These are phyloP conservation scores for Chlorella sp. DNA, from an alignment of 139 green algal genomes.

Conservation along the genomic window DNA sequence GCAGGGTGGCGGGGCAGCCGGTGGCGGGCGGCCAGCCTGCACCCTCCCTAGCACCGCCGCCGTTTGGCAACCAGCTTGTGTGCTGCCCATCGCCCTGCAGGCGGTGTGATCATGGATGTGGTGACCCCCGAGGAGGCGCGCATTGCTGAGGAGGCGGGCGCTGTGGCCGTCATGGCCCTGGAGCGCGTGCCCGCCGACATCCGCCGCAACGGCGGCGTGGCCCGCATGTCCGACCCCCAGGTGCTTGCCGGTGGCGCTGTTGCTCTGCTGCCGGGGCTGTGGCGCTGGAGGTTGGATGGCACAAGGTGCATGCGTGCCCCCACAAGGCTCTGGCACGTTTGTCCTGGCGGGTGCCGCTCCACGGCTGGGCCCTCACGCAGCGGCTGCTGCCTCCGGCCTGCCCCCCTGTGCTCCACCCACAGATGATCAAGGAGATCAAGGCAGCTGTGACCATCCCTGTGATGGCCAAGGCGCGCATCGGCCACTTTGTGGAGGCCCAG, in stretches of 20 bases:
- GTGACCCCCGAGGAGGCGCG: constrained; percentile 97
- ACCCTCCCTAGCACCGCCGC: no score
- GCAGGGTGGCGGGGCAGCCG: no score
- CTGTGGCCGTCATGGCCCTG: constrained; percentile 98
- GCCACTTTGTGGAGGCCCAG: constrained; percentile 99
- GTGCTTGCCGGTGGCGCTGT: constrained; percentile 2
- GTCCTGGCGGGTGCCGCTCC: no score
- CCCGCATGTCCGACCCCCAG: constrained; percentile 95
- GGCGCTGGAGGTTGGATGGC: no score
- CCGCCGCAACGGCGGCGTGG: constrained; percentile 94
- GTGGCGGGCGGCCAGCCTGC: no score
- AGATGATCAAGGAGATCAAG: constrained; percentile 98
- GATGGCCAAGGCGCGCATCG: constrained; percentile 99
- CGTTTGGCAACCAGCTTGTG: no score
- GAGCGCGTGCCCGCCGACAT: constrained; percentile 99
- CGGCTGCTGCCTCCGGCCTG: neutral
- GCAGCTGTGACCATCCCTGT: constrained; percentile 98
- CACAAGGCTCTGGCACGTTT: no score
- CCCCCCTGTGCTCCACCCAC: neutral
- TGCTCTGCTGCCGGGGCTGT: no score
- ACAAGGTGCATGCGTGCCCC: no score
- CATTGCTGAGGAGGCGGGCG: constrained; percentile 99
- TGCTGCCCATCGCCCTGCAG: no score
- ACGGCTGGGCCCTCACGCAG: no score
- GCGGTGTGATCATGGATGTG: constrained; percentile 99